phyloP scores from a whole-genome alignment of 2,329 filamentous ascomycete species.

The Diaporthe aspalathi region DNA sequence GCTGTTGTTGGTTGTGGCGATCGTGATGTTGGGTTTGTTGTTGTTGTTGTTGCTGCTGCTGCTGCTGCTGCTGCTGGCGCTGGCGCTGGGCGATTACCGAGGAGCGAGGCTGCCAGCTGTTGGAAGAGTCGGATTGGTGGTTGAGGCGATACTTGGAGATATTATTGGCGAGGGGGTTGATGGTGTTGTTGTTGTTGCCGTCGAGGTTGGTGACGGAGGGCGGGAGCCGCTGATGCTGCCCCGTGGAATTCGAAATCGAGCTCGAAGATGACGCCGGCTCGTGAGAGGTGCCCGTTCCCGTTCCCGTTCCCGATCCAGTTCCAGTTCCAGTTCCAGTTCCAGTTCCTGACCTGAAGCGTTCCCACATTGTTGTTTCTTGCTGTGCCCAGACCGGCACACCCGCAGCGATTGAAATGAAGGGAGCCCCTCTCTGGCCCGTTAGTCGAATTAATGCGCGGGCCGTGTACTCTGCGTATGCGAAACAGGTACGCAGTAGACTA shows the following conservation, averaged over 20 bases:
- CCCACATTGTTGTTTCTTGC: conserved; percentile 19
- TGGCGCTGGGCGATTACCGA: conserved; percentile 32
- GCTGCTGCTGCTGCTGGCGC: conserved; percentile 30
- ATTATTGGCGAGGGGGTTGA: not conserved
- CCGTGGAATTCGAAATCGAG: not conserved
- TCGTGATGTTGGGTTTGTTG: not conserved
- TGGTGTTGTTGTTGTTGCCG: conserved; percentile 4
- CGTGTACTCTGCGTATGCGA: not conserved
- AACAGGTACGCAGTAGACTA: not conserved
- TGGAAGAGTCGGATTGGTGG: conserved; percentile 4
- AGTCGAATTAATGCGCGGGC: conserved; percentile 13
- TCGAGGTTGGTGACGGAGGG: not conserved
- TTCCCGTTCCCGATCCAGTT: not conserved
- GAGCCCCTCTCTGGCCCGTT: conserved; percentile 24
- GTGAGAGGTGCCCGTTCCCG: too few relatives aligned
- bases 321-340: too few relatives aligned
- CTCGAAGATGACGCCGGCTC: not conserved
- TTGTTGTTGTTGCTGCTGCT: conserved; percentile 29
- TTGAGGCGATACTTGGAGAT: not conserved
- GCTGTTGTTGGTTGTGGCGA: not conserved
- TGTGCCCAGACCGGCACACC: not conserved
- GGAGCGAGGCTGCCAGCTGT: conserved; percentile 36
- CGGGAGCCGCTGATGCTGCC: not conserved
- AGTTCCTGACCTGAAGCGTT: conserved; percentile 24
- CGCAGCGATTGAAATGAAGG: conserved; percentile 18